phyloP scores from a whole-genome alignment of 2,329 filamentous ascomycete species.

The Chaetomiaceae sp. region DNA sequence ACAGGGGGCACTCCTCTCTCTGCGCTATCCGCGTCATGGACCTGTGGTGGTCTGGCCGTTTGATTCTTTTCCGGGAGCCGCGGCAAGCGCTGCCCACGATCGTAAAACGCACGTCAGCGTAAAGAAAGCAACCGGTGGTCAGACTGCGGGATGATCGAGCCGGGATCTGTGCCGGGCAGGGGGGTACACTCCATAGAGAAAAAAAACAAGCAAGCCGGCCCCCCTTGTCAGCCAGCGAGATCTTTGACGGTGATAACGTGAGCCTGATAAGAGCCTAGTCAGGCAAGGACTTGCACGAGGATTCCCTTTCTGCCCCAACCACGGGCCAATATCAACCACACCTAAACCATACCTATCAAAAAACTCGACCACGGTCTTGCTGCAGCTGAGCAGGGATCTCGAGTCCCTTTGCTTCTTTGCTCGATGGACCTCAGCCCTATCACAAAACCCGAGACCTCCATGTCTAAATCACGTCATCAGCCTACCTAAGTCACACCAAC shows the following conservation, averaged over 20 bases:
- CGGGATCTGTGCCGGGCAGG: not conserved
- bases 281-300: not conserved
- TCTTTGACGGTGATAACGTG: not conserved
- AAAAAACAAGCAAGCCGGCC: too few species aligned
- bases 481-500: not conserved
- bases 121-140: not conserved
- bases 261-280: not conserved
- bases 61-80: not conserved
- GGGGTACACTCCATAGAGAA: not conserved
- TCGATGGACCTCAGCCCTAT: not conserved
- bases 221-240: too few species aligned
- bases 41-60: too few species aligned
- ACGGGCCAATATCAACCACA: not conserved
- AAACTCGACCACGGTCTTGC: not conserved
- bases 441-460: not conserved
- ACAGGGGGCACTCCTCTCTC: too few species aligned
- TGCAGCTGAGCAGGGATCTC: not conserved
- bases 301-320: too few species aligned
- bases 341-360: not conserved
- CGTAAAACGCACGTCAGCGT: not conserved
- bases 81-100: slow-evolving; percentile 2
- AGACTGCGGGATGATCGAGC: not conserved
- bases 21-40: too few species aligned
- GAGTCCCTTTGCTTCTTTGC: not conserved
- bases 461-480: not conserved